A percentile compares a stretch with the other conserved stretches of the same genome.
phyloP scores from a whole-genome alignment of 2,329 filamentous ascomycete species.

The Sporothrix brunneoviolacea region DNA sequence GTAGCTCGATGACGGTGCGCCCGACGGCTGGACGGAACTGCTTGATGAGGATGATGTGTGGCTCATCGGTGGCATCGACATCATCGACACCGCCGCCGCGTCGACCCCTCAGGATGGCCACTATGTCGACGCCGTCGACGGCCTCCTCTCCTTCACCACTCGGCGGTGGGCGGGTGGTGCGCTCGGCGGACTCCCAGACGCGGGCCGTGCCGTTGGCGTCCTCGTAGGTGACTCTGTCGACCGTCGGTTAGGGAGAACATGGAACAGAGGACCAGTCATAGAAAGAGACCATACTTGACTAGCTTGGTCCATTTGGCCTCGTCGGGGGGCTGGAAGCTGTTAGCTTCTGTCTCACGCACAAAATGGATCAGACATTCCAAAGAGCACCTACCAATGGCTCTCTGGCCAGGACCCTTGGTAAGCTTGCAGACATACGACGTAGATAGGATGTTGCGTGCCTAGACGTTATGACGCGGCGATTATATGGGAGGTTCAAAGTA shows the following conservation, averaged over 20 bases:
- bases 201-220: constrained; percentile 54
- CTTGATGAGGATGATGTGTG: constrained; percentile 57
- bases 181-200: constrained; percentile 67
- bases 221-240: constrained; percentile 49
- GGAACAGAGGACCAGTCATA: neutral
- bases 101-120: constrained; percentile 55
- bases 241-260: neutral
- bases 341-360: too few species aligned
- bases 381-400: constrained; percentile 12
- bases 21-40: constrained; percentile 59
- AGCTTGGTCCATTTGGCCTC: constrained; percentile 57
- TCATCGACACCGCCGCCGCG: constrained; percentile 31
- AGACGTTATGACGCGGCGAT: too few species aligned
- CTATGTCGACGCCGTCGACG: constrained; percentile 68
- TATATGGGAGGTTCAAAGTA: too few species aligned
- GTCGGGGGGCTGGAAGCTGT: constrained; percentile 34
- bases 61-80: constrained; percentile 21
- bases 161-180: constrained; percentile 47
- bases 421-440: too few species aligned
- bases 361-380: neutral
- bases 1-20: constrained; percentile 55
- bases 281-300: constrained; percentile 39
- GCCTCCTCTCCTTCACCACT: constrained; percentile 43
- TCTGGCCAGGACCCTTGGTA: constrained; percentile 3
- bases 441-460: too few species aligned